These are phyloP conservation scores for Closterium sp. DNA, from an alignment of 139 green algal species.

Conservation along the genomic window DNA sequence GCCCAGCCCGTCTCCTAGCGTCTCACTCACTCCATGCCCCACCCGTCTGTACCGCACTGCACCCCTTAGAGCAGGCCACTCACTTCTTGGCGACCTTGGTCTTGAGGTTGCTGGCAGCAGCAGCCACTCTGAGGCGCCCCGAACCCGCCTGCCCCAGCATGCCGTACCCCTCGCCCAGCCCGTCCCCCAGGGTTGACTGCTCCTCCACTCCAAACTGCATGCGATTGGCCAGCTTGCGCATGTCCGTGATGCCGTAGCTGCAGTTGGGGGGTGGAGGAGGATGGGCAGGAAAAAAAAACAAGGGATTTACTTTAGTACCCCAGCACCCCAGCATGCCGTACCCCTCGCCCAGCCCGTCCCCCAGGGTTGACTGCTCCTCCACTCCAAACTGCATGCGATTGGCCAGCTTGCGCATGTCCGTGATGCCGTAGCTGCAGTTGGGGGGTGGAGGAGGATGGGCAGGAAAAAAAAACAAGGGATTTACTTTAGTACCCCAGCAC, in stretches of 20 bases:
- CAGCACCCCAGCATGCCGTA: conserved; percentile 85
- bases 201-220: conserved; percentile 80
- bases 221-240: conserved; percentile 91
- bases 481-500: too few species aligned
- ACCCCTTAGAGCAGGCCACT: neutral
- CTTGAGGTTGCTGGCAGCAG: conserved; percentile 50
- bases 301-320: too few species aligned
- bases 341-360: conserved; percentile 47
- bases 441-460: too few species aligned
- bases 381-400: conserved; percentile 78
- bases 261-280: too few species aligned
- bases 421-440: neutral
- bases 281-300: too few species aligned
- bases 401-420: conserved; percentile 80
- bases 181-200: conserved; percentile 63
- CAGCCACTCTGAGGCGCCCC: conserved; percentile 10
- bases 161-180: conserved; percentile 66
- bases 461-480: too few species aligned
- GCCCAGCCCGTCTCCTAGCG: too few species aligned
- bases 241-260: conserved; percentile 43
- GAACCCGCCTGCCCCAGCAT: conserved; percentile 82
- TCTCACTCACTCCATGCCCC: too few species aligned
- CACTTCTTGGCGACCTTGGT: conserved; percentile 49
- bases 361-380: conserved; percentile 82
- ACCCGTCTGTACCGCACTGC: too few species aligned